These are phyloP conservation scores for Scheffersomyces lignicola DNA, from an alignment of 1,139 yeast species.

Conservation along the genomic window DNA sequence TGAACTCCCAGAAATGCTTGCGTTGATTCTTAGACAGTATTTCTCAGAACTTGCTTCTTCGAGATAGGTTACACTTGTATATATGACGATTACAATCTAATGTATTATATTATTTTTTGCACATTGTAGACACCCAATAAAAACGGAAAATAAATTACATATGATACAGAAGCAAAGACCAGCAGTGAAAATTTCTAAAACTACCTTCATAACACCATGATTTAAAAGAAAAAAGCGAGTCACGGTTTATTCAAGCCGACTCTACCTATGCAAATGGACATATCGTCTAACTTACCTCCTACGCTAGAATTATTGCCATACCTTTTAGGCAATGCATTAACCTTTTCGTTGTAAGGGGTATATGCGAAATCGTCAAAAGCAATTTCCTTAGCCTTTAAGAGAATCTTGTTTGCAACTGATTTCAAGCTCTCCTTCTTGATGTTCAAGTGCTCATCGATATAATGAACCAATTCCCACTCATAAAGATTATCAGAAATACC, in stretches of 20 bases:
- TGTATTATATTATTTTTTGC: no score
- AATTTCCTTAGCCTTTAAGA: slow-evolving; percentile 47
- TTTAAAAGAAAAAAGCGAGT: background rate
- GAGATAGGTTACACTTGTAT: no score
- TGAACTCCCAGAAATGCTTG: slow-evolving; percentile 89
- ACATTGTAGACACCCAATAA: no score
- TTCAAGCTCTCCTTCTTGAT: slow-evolving; percentile 30
- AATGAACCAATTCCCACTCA: slow-evolving; percentile 45
- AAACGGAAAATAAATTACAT: no score
- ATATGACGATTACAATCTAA: no score
- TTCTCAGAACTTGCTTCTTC: slow-evolving; percentile 61
- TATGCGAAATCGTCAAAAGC: slow-evolving; percentile 57
- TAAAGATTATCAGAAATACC: slow-evolving; percentile 57
- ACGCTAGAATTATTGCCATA: slow-evolving; percentile 35
- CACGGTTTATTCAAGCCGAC: slow-evolving; percentile 22
- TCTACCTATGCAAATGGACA: slow-evolving; percentile 51
- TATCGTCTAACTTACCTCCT: slow-evolving; percentile 60
- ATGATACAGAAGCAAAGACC: no score
- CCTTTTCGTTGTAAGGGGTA: slow-evolving; percentile 56
- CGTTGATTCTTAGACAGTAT: slow-evolving; percentile 87
- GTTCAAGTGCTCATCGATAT: slow-evolving; percentile 32
- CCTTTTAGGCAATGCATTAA: slow-evolving; percentile 42
- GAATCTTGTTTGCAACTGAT: slow-evolving; percentile 38
- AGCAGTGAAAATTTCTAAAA: no score
- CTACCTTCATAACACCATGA: no score